phyloP scores from a whole-genome alignment of 768 basidiomycete genomes.

The Russula sp. region DNA sequence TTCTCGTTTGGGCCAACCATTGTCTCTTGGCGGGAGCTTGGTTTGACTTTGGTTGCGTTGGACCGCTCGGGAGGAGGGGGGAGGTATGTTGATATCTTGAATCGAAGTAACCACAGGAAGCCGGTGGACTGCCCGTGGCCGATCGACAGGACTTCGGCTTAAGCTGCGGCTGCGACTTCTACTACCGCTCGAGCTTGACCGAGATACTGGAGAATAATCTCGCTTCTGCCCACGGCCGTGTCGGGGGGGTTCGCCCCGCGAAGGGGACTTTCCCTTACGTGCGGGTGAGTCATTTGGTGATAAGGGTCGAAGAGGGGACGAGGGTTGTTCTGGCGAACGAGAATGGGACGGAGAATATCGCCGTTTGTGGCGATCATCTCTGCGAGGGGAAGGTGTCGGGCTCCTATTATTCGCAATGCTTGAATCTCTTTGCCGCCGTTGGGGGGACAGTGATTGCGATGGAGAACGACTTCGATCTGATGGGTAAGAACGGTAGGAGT shows the following conservation, averaged over 20 bases:
- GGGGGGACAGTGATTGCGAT: constrained; percentile 57
- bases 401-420: constrained; percentile 42
- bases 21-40: constrained; percentile 20
- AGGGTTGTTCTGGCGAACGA: constrained; percentile 26
- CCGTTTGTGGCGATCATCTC: constrained; percentile 33
- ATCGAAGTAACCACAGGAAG: constrained; percentile 47
- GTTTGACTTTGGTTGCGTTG: constrained; percentile 18
- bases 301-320: constrained; percentile 15
- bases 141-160: constrained; percentile 43
- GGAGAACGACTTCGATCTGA: constrained; percentile 63
- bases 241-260: neutral
- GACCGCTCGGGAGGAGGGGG: constrained; percentile 14
- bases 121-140: constrained; percentile 54
- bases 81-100: constrained; percentile 27
- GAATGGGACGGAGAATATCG: constrained; percentile 30
- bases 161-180: constrained; percentile 41
- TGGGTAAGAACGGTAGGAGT: constrained; percentile 57
- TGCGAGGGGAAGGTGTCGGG: constrained; percentile 45
- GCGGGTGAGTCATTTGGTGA: constrained; percentile 17
- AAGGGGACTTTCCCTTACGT: constrained; percentile 12
- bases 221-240: constrained; percentile 32
- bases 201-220: constrained; percentile 47
- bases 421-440: constrained; percentile 47
- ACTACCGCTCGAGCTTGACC: constrained; percentile 50
- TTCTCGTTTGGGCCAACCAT: constrained; percentile 25